Evolutionary conservation across 768 basidiomycete genomes (phyloP).

Genomic region (Inosperma sp.): DNA sequence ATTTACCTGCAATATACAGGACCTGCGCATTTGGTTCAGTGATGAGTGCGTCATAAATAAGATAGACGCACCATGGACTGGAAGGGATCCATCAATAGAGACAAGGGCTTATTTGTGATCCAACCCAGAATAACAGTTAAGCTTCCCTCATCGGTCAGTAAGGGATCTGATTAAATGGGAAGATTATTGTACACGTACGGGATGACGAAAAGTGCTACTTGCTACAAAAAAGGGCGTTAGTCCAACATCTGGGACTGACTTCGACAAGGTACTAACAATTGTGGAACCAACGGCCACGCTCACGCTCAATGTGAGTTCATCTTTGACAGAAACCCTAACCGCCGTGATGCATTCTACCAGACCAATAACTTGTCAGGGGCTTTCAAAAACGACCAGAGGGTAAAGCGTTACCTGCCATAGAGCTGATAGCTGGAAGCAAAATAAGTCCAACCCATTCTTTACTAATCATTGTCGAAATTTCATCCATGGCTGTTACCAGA

Average conservation of each 20-base stretch:
- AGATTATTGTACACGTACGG: slow-evolving; percentile 27
- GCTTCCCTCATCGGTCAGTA: slow-evolving; percentile 26
- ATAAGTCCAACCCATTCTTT: slow-evolving; percentile 91
- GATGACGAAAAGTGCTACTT: slow-evolving; percentile 52
- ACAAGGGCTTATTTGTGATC: slow-evolving; percentile 73
- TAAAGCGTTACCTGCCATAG: slow-evolving; percentile 55
- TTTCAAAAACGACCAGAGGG: not conserved
- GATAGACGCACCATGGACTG: slow-evolving; percentile 50
- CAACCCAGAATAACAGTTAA: slow-evolving; percentile 77
- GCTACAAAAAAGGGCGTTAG: slow-evolving; percentile 36
- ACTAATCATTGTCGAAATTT: slow-evolving; percentile 62
- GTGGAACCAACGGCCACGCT: slow-evolving; percentile 81
- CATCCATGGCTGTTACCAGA: slow-evolving; percentile 82
- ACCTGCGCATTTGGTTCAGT: slow-evolving; percentile 24
- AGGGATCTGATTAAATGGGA: not conserved
- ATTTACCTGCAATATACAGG: slow-evolving; percentile 45
- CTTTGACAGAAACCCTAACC: slow-evolving; percentile 82
- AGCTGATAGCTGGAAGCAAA: slow-evolving; percentile 78
- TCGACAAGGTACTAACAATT: slow-evolving; percentile 45
- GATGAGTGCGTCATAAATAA: slow-evolving; percentile 7
- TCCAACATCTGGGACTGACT: not conserved
- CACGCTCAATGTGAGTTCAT: slow-evolving; percentile 77
- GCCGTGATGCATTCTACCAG: slow-evolving; percentile 79
- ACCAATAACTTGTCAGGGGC: not conserved
- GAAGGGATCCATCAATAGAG: slow-evolving; percentile 83